Percentiles rank a stretch among this genome's conserved stretches.
Conservation (phyloP, 2,329 filamentous ascomycete species). For the Alternaria rosae region DNA sequence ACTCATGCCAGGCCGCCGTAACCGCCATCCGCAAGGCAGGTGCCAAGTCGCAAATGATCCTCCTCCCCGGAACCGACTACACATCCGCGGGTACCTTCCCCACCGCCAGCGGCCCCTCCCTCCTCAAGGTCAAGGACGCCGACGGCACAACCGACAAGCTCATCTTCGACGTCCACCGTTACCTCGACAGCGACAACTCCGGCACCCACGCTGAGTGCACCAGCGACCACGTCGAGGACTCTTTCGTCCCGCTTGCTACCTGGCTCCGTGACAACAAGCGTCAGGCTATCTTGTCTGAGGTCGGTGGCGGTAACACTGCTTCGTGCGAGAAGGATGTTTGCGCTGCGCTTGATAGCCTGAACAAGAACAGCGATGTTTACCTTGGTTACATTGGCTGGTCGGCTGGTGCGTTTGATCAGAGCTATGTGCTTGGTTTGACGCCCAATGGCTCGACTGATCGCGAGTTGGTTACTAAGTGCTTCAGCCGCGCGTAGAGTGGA, state of each 20-base stretch:
- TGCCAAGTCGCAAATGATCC: constrained; percentile 68
- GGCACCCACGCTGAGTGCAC: constrained; percentile 43
- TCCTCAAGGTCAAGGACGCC: constrained; percentile 64
- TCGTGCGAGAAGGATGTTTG: constrained; percentile 47
- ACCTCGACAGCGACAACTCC: constrained; percentile 52
- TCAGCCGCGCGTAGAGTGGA: not conserved
- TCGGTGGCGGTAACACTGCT: constrained; percentile 50
- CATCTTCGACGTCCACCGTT: constrained; percentile 55
- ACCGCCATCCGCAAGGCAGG: constrained; percentile 70
- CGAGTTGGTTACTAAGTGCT: not conserved
- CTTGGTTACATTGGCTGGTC: constrained; percentile 41
- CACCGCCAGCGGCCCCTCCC: constrained; percentile 51
- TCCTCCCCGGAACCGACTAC: constrained; percentile 70
- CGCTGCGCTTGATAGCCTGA: constrained; percentile 39
- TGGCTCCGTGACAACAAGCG: constrained; percentile 49
- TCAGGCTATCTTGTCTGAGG: constrained; percentile 52
- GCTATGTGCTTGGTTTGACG: constrained; percentile 36
- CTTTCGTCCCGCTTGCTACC: constrained; percentile 46
- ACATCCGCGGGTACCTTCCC: constrained; percentile 46
- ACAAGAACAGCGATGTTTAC: constrained; percentile 43
- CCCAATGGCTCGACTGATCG: constrained; percentile 12
- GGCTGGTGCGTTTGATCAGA: constrained; percentile 37
- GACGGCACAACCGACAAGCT: constrained; percentile 65
- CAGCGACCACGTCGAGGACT: constrained; percentile 40
- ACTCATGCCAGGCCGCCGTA: constrained; percentile 68